These are phyloP conservation scores for Calonectria honghensis DNA, from an alignment of 2,329 filamentous ascomycete genomes.

Conservation along the genomic window DNA sequence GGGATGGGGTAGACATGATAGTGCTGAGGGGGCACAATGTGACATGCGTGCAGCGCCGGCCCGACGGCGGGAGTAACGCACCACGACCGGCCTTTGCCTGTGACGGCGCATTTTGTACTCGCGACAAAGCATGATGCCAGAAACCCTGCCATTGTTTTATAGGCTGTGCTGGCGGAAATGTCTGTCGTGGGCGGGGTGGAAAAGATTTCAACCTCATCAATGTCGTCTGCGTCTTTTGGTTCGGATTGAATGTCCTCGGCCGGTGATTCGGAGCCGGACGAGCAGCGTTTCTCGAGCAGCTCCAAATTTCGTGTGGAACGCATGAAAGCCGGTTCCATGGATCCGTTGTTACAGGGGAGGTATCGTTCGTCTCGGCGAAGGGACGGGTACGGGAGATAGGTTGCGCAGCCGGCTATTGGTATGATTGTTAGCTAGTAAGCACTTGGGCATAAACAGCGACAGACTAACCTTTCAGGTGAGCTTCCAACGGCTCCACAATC, in stretches of 20 bases:
- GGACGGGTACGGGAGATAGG: slow-evolving; percentile 25
- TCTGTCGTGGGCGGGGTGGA: slow-evolving; percentile 22
- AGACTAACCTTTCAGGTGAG: background rate
- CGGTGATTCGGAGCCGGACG: slow-evolving; percentile 28
- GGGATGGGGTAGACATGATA: slow-evolving; percentile 44
- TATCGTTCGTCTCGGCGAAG: slow-evolving; percentile 39
- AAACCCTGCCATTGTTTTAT: slow-evolving; percentile 2
- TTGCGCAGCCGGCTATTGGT: slow-evolving; percentile 29
- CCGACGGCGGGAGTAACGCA: slow-evolving; percentile 35
- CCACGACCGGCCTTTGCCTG: slow-evolving; percentile 43
- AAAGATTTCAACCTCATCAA: slow-evolving; percentile 15
- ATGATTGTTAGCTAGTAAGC: background rate
- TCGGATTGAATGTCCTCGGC: slow-evolving; percentile 1
- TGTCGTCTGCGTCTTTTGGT: background rate
- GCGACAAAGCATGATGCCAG: slow-evolving; percentile 25
- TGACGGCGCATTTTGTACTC: slow-evolving; percentile 37
- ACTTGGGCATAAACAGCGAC: no score
- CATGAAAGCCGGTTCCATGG: background rate
- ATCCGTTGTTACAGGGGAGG: background rate
- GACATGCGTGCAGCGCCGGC: slow-evolving; percentile 45
- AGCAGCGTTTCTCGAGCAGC: slow-evolving; percentile 16
- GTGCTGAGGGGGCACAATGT: slow-evolving; percentile 48
- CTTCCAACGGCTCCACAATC: background rate
- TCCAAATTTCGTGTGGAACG: slow-evolving; percentile 12
- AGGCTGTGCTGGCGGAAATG: background rate